Percentiles rank a stretch among this genome's conserved stretches.
These are phyloP conservation scores for Sarocladium strictum DNA, from an alignment of 2,329 filamentous ascomycete species.

Conservation along the genomic window DNA sequence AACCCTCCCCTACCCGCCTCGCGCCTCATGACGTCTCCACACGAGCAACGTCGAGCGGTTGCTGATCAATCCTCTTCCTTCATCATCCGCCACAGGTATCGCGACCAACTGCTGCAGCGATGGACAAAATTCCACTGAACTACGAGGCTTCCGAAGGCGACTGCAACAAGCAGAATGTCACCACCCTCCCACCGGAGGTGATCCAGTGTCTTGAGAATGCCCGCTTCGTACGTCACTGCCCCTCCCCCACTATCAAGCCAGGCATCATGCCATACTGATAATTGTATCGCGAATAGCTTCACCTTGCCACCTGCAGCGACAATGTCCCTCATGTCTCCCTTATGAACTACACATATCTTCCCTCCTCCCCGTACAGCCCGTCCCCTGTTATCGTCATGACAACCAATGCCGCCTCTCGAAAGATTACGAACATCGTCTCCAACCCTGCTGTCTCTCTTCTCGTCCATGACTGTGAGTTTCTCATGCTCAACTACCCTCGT, in stretches of 20 bases:
- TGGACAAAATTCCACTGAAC: conserved; percentile 65
- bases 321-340: conserved; percentile 87
- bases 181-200: conserved; percentile 74
- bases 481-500: not conserved
- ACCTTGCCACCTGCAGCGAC: conserved; percentile 83
- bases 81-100: not conserved
- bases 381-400: conserved; percentile 94
- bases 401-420: conserved; percentile 71
- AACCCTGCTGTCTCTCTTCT: conserved; percentile 88
- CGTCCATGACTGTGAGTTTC: conserved; percentile 75
- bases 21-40: conserved; percentile 1
- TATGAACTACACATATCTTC: conserved; percentile 99
- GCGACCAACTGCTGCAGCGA: conserved; percentile 18
- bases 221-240: conserved; percentile 64
- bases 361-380: conserved; percentile 62
- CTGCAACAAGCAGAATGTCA: conserved; percentile 63
- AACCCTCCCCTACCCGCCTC: not conserved
- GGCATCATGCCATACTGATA: conserved; percentile 10
- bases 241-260: conserved; percentile 13
- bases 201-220: conserved; percentile 89
- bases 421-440: conserved; percentile 71
- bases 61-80: not conserved
- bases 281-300: conserved; percentile 55
- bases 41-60: not conserved
- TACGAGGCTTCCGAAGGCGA: conserved; percentile 70